These are phyloP conservation scores for Sporisorium sorghi DNA, from an alignment of 1,284 basidiomycete species.

Conservation along the genomic window DNA sequence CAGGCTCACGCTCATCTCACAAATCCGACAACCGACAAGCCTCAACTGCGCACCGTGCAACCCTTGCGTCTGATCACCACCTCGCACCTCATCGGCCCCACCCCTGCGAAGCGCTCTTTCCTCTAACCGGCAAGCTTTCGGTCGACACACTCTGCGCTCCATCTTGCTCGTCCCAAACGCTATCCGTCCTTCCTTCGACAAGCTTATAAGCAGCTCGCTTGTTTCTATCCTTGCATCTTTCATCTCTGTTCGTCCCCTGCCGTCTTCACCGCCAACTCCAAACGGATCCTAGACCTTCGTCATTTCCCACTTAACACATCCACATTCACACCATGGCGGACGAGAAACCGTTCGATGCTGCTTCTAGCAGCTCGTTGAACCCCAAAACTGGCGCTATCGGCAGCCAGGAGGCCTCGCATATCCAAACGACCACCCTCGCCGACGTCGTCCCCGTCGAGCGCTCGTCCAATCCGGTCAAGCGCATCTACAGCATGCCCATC, in stretches of 20 bases:
- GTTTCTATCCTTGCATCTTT: neutral
- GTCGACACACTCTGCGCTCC: neutral
- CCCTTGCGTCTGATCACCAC: no score
- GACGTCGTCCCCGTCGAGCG: slow-evolving; percentile 15
- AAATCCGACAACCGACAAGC: slow-evolving; percentile 5
- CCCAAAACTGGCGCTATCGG: slow-evolving; percentile 11
- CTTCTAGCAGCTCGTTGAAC: slow-evolving; percentile 33
- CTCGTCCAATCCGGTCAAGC: slow-evolving; percentile 30
- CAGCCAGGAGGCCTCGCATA: slow-evolving; percentile 11
- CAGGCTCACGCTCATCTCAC: slow-evolving; percentile 2
- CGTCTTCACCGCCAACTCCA: neutral
- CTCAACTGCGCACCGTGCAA: neutral
- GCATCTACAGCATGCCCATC: slow-evolving; percentile 32
- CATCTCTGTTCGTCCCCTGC: neutral
- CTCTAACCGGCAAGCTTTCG: neutral
- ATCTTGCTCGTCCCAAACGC: neutral
- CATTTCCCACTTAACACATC: no score
- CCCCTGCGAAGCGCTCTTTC: slow-evolving; percentile 4
- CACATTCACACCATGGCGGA: slow-evolving; percentile 21
- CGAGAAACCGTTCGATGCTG: slow-evolving; percentile 36
- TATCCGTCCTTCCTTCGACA: neutral
- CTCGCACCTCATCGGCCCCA: neutral
- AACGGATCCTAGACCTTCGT: no score
- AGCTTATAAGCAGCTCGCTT: neutral
- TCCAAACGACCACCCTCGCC: slow-evolving; percentile 28